phyloP scores from a whole-genome alignment of 2,329 filamentous ascomycete species.

The Orbilia quercus region DNA sequence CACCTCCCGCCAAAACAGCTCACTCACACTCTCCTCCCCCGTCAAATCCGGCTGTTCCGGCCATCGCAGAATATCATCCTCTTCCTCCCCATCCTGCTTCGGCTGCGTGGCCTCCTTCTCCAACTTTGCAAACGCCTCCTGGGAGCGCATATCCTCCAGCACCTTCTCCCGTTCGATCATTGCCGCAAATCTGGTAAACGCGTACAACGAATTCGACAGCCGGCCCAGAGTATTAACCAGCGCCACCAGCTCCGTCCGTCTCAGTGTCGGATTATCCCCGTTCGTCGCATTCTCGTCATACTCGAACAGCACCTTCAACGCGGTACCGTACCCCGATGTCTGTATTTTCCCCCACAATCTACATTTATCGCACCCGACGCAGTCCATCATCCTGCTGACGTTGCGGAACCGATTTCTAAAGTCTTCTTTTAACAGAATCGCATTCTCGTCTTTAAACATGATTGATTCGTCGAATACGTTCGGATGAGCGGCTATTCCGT shows the following conservation, averaged over 20 bases:
- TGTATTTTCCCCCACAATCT: constrained; percentile 97
- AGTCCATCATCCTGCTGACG: constrained; percentile 96
- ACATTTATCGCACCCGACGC: constrained; percentile 98
- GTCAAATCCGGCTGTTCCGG: constrained; percentile 35
- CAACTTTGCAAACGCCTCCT: constrained; percentile 60
- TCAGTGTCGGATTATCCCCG: constrained; percentile 75
- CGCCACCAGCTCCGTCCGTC: constrained; percentile 91
- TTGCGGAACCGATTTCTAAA: constrained; percentile 98
- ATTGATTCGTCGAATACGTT: constrained; percentile 91
- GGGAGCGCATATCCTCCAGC: constrained; percentile 61
- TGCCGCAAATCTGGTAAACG: constrained; percentile 76
- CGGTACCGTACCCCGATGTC: constrained; percentile 92
- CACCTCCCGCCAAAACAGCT: constrained; percentile 74
- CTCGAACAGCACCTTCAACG: constrained; percentile 95
- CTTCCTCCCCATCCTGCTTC: constrained; percentile 44
- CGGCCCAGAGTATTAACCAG: constrained; percentile 93
- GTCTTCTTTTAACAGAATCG: constrained; percentile 87
- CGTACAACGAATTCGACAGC: constrained; percentile 81
- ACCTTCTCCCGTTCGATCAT: constrained; percentile 66
- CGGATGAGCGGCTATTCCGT: constrained; percentile 70
- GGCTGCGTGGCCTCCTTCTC: constrained; percentile 37
- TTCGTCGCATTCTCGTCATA: constrained; percentile 72
- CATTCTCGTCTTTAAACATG: constrained; percentile 81
- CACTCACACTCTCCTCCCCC: constrained; percentile 66
- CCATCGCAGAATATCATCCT: constrained; percentile 24